Conservation (phyloP, 2,329 filamentous ascomycete genomes). For the Fusarium phyllophilum region DNA sequence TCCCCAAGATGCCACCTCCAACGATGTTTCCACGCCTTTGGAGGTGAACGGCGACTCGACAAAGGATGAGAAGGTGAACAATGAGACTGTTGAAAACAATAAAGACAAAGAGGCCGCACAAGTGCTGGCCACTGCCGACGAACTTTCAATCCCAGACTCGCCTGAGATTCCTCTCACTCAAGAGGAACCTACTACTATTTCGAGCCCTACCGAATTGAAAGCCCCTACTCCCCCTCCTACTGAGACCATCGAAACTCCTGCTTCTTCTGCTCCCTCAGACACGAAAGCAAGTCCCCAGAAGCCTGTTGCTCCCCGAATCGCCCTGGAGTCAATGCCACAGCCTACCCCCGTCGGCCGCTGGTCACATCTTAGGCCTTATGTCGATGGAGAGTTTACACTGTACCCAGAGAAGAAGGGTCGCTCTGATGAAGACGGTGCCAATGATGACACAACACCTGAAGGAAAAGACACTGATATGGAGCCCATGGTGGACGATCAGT, state of each 20-base stretch:
- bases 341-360: slow-evolving; percentile 49
- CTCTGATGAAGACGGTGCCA: slow-evolving; percentile 46
- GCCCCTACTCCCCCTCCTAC: slow-evolving; percentile 29
- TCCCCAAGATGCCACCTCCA: background rate
- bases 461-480: slow-evolving; percentile 49
- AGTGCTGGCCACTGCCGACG: background rate
- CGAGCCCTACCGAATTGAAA: slow-evolving; percentile 33
- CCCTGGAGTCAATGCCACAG: slow-evolving; percentile 41
- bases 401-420: slow-evolving; percentile 53
- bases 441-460: slow-evolving; percentile 47
- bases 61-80: slow-evolving; percentile 9
- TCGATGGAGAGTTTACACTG: slow-evolving; percentile 51
- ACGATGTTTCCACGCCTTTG: background rate
- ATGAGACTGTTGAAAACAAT: slow-evolving; percentile 10
- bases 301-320: slow-evolving; percentile 11
- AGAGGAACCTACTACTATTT: slow-evolving; percentile 21
- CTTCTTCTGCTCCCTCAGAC: slow-evolving; percentile 35
- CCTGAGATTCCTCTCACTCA: slow-evolving; percentile 16
- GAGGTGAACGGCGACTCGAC: slow-evolving; percentile 8
- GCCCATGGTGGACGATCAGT: slow-evolving; percentile 48
- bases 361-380: slow-evolving; percentile 54
- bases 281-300: slow-evolving; percentile 39
- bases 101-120: slow-evolving; percentile 10
- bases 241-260: slow-evolving; percentile 29
- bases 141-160: slow-evolving; percentile 14